phyloP scores from a whole-genome alignment of 768 basidiomycete species.

The Tylopilus sp. region DNA sequence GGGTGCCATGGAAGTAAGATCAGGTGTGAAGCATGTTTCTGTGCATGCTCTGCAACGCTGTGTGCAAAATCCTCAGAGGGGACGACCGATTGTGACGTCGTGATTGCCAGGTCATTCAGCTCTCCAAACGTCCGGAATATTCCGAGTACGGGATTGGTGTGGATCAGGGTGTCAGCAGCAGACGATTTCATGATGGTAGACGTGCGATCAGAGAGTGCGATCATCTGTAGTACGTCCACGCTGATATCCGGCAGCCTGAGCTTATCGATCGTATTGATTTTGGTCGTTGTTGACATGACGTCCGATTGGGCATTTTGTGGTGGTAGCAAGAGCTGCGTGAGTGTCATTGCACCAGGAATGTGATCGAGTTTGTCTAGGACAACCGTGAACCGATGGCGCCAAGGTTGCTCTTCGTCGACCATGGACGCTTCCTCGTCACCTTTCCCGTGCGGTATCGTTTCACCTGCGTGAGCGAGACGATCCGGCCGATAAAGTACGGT shows the following conservation, averaged over 20 bases:
- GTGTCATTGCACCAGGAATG: slow-evolving; percentile 83
- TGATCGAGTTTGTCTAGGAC: slow-evolving; percentile 91
- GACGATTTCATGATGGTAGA: slow-evolving; percentile 66
- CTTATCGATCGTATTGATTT: neutral
- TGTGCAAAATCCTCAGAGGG: slow-evolving; percentile 71
- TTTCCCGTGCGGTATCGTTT: slow-evolving; percentile 22
- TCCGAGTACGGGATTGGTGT: slow-evolving; percentile 66
- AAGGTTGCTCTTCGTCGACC: slow-evolving; percentile 19
- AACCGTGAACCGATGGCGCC: slow-evolving; percentile 70
- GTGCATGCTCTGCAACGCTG: slow-evolving; percentile 67
- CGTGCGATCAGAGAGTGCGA: slow-evolving; percentile 73
- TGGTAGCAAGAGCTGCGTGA: slow-evolving; percentile 76
- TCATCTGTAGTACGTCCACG: slow-evolving; percentile 76
- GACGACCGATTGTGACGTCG: slow-evolving; percentile 68
- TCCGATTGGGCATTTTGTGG: slow-evolving; percentile 13
- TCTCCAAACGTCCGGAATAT: slow-evolving; percentile 77
- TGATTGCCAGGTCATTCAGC: slow-evolving; percentile 63
- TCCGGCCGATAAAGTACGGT: slow-evolving; percentile 64
- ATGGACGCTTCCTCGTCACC: slow-evolving; percentile 4
- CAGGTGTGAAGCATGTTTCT: slow-evolving; percentile 58
- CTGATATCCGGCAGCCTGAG: slow-evolving; percentile 32
- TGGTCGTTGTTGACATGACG: slow-evolving; percentile 12
- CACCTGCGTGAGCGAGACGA: slow-evolving; percentile 45
- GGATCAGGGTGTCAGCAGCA: slow-evolving; percentile 63
- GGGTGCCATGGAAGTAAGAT: slow-evolving; percentile 82